A percentile compares a stretch with the other conserved stretches of the same genome.
Evolutionary conservation across 2,329 filamentous ascomycete genomes (phyloP).

Genomic region (Diplodia mutila): DNA sequence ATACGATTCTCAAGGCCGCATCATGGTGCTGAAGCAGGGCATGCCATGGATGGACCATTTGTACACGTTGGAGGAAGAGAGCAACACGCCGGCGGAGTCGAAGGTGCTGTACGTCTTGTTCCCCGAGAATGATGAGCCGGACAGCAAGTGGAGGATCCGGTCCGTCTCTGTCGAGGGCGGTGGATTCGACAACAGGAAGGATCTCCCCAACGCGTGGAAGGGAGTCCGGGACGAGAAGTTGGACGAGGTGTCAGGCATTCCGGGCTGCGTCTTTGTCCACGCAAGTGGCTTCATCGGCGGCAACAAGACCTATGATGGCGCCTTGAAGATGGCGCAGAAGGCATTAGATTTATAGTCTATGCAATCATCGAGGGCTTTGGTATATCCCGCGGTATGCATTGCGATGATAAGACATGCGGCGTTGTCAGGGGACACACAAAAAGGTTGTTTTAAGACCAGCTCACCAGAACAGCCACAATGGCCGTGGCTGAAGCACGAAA

Average conservation of each 20-base stretch:
- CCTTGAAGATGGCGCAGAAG: slow-evolving; percentile 80
- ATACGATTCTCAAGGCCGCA: slow-evolving; percentile 73
- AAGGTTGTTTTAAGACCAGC: not conserved
- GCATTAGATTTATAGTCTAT: slow-evolving; percentile 46
- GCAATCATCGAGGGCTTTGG: not conserved
- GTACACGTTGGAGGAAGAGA: slow-evolving; percentile 76
- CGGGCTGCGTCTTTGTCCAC: slow-evolving; percentile 88
- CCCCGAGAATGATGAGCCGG: slow-evolving; percentile 75
- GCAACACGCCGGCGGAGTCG: slow-evolving; percentile 49
- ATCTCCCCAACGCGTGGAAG: slow-evolving; percentile 88
- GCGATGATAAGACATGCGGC: not conserved
- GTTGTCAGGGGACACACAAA: not conserved
- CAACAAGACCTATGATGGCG: slow-evolving; percentile 88
- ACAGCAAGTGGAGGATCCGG: slow-evolving; percentile 90
- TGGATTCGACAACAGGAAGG: slow-evolving; percentile 90
- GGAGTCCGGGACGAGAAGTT: slow-evolving; percentile 86
- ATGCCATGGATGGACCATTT: slow-evolving; percentile 97
- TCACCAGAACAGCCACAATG: not conserved
- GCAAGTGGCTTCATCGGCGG: slow-evolving; percentile 95
- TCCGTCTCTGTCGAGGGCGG: slow-evolving; percentile 82
- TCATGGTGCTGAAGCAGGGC: slow-evolving; percentile 79
- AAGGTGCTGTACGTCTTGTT: slow-evolving; percentile 88
- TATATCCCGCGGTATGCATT: not conserved
- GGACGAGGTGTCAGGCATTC: slow-evolving; percentile 69
- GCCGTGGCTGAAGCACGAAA: slow-evolving; percentile 6